Evolutionary conservation across 2,329 filamentous ascomycete genomes (phyloP).

Genomic region (Trichoderma gracile): DNA sequence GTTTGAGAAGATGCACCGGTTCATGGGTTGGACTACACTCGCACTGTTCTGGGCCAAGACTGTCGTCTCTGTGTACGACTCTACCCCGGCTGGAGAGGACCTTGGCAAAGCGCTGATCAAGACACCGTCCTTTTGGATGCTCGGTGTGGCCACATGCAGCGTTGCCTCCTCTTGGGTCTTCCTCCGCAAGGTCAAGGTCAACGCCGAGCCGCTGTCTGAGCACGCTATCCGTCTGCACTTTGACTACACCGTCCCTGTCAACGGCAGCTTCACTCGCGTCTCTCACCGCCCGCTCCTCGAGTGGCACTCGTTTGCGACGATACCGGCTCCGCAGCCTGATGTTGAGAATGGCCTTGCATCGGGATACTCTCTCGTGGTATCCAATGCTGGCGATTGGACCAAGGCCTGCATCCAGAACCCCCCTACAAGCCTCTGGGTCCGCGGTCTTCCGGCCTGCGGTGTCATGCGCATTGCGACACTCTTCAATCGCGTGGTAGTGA

Average conservation of each 20-base stretch:
- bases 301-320: conserved; percentile 76
- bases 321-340: conserved; percentile 55
- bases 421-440: conserved; percentile 65
- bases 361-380: conserved; percentile 69
- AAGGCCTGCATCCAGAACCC: conserved; percentile 60
- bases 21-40: conserved; percentile 69
- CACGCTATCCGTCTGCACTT: conserved; percentile 75
- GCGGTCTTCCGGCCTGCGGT: conserved; percentile 66
- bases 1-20: conserved; percentile 72
- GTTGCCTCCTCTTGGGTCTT: conserved; percentile 73
- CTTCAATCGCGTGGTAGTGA: conserved; percentile 64
- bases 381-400: conserved; percentile 77
- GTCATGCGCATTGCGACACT: conserved; percentile 67
- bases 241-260: conserved; percentile 59
- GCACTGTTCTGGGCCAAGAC: conserved; percentile 65
- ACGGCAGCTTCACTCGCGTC: conserved; percentile 52
- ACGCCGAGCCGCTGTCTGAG: conserved; percentile 65
- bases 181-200: conserved; percentile 67
- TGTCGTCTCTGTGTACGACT: conserved; percentile 54
- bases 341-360: conserved; percentile 30
- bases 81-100: conserved; percentile 38
- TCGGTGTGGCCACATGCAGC: conserved; percentile 62
- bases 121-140: conserved; percentile 63
- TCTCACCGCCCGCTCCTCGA: conserved; percentile 65
- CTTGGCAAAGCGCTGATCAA: conserved; percentile 42